A percentile compares a stretch with the other conserved stretches of the same genome.
Conservation (phyloP, 2,329 filamentous ascomycete genomes). For the Cytospora mali region DNA sequence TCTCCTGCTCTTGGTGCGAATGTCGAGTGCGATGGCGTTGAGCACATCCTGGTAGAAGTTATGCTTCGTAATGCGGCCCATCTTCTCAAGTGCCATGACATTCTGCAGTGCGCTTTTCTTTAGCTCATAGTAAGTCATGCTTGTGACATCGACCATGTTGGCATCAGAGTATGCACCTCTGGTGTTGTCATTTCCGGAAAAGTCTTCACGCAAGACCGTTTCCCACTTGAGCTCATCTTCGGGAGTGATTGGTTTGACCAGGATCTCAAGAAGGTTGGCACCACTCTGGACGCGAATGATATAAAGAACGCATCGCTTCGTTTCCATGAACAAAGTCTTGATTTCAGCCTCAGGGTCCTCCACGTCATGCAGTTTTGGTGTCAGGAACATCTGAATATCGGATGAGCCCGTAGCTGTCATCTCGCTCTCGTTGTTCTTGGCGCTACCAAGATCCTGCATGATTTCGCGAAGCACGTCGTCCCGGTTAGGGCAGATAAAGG, state of each 20-base stretch:
- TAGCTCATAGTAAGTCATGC: conserved; percentile 87
- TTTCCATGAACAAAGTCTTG: conserved; percentile 96
- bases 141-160: conserved; percentile 85
- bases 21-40: conserved; percentile 94
- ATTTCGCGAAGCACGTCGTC: conserved; percentile 92
- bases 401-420: conserved; percentile 83
- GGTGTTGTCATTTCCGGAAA: conserved; percentile 66
- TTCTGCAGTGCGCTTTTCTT: conserved; percentile 95
- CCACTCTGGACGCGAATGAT: conserved; percentile 97
- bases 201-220: conserved; percentile 78
- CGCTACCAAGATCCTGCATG: conserved; percentile 89
- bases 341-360: conserved; percentile 92
- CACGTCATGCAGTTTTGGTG: conserved; percentile 83
- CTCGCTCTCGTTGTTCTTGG: conserved; percentile 94
- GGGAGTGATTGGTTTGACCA: conserved; percentile 82
- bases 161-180: conserved; percentile 87
- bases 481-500: conserved; percentile 73
- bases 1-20: conserved; percentile 93
- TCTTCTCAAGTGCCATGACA: conserved; percentile 83
- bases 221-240: conserved; percentile 94
- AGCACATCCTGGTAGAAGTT: conserved; percentile 98
- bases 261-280: conserved; percentile 88
- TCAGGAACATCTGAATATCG: conserved; percentile 89
- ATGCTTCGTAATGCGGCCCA: conserved; percentile 82
- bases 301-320: conserved; percentile 94